A percentile compares a stretch with the other conserved stretches of the same genome.
phyloP scores from a whole-genome alignment of 176 grass and related monocot species.

The Urochloa ruziziensis region DNA sequence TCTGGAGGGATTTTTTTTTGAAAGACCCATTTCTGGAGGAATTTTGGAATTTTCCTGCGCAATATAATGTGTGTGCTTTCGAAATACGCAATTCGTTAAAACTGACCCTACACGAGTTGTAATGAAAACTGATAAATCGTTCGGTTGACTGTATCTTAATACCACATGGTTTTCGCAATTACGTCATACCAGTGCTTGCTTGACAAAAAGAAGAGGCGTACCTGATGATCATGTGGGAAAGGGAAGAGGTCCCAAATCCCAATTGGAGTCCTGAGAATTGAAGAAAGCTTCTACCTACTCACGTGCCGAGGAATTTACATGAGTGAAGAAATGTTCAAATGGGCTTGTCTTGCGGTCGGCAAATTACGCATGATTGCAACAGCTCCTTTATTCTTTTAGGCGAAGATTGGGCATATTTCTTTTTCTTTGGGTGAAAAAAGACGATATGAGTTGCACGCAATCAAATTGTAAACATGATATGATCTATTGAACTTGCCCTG shows the following conservation, averaged over 20 bases:
- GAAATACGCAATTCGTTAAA: background rate
- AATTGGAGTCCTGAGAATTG: background rate
- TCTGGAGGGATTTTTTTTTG: no score
- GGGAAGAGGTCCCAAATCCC: constrained; percentile 4
- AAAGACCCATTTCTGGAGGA: no score
- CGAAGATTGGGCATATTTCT: no score
- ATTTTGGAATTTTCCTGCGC: background rate
- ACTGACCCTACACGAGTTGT: no score
- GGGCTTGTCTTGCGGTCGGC: background rate
- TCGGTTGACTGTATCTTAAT: background rate
- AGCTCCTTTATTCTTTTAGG: background rate
- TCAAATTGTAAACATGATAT: no score
- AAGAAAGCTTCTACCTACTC: constrained; percentile 31
- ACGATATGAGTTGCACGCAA: background rate
- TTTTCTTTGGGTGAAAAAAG: no score
- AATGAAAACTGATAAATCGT: no score
- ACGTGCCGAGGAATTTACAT: background rate
- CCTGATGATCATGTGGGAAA: background rate
- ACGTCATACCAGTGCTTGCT: background rate
- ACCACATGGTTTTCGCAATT: background rate
- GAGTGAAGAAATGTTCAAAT: constrained; percentile 25
- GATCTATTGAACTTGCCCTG: background rate
- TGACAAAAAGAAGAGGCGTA: background rate
- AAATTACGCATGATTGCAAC: background rate
- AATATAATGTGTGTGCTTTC: background rate